Evolutionary conservation across 495 filamentous ascomycete species (phyloP), one percentile per base, ranked within the genome.

Genomic region (Elasticomyces elasticus): DNA sequence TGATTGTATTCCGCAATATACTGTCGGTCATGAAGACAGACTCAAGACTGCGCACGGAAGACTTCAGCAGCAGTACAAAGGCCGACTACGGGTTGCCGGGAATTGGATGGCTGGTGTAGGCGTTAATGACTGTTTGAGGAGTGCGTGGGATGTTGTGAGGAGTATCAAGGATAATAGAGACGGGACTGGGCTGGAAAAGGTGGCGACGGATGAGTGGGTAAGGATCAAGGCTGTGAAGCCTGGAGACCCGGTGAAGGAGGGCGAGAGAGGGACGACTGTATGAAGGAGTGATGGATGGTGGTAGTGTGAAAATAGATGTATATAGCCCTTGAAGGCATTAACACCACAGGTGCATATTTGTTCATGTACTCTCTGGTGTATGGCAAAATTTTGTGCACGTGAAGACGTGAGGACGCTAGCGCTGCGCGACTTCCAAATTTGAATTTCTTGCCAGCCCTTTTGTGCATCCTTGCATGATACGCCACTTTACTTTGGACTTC

Each of bases 1-100:
- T 47, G 72, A 91, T 37, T 94, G 89, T 62, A 89, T 98, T 38
- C 92, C 92, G 5, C 92, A 97, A 67, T 94, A 94, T 62, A 74
- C 71, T 0, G 82, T 94, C 1, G 86, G 86, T 19, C 90, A 97
- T 69, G 62, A 78, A 27, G 58, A 65, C 4, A 76, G 80, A 49
- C 82, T 95, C 78, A 65, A 61, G 19, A 64, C 64, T 11, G 77
- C 83, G 3, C 77, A 84, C 55, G 30, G 62, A 15, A 70, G 82
- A 42, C 66, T 94, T 5, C 64, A 69, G 42, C 22, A 54, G 1
- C 71, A 74, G 11, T 96, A 85, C 63, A 54, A 74, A 1, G 80
- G 82, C 9, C 74, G 74, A 28, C 69, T 98, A 17, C 73, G 77
- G 26, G 83, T 96, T 12, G 88, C 85, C 0, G 94, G 92, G 5